phyloP scores from a whole-genome alignment of 768 basidiomycete genomes.

The Rhizopogon sp. region DNA sequence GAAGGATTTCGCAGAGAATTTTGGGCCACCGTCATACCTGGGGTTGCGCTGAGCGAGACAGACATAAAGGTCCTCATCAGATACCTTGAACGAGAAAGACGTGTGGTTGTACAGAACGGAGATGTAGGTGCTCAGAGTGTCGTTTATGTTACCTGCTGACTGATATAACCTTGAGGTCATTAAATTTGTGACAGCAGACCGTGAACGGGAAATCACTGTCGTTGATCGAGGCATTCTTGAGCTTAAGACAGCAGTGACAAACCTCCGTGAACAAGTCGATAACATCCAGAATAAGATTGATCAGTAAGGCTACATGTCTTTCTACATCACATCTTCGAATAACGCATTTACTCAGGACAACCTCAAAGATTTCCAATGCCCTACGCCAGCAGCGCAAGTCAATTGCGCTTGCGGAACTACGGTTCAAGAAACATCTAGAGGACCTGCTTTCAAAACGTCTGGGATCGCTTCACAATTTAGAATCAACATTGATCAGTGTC shows the following conservation, averaged over 20 bases:
- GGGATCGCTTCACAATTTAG: slow-evolving; percentile 66
- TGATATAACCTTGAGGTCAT: slow-evolving; percentile 49
- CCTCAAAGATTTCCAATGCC: slow-evolving; percentile 58
- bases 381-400: slow-evolving; percentile 67
- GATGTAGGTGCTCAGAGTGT: slow-evolving; percentile 44
- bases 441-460: slow-evolving; percentile 73
- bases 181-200: slow-evolving; percentile 58
- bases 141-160: not conserved
- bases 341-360: slow-evolving; percentile 44
- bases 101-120: slow-evolving; percentile 55
- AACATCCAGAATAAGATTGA: slow-evolving; percentile 66
- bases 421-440: slow-evolving; percentile 77
- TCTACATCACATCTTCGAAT: not conserved
- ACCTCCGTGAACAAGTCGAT: slow-evolving; percentile 65
- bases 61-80: slow-evolving; percentile 71
- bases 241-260: slow-evolving; percentile 64
- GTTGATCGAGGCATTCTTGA: slow-evolving; percentile 82
- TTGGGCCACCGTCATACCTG: slow-evolving; percentile 35
- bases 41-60: slow-evolving; percentile 44
- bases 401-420: slow-evolving; percentile 71
- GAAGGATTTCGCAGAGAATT: slow-evolving; percentile 62
- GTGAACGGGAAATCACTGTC: slow-evolving; percentile 50
- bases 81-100: slow-evolving; percentile 75
- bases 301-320: slow-evolving; percentile 44
- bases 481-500: slow-evolving; percentile 72